Conservation (phyloP, 2,329 filamentous ascomycete genomes). For the Phialocephala subalpina region DNA sequence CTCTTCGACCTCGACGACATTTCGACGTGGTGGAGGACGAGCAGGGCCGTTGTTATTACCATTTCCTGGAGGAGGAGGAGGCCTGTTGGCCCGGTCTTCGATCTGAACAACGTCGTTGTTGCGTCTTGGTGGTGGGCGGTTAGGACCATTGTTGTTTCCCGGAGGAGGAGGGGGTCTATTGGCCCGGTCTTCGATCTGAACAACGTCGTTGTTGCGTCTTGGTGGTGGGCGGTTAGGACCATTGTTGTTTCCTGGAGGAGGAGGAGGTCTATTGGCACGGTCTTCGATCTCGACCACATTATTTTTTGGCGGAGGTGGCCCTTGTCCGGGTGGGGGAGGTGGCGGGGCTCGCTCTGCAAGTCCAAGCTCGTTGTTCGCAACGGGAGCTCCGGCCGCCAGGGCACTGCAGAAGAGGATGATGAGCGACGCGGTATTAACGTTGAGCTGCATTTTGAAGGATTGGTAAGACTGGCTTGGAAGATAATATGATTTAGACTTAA, state of each 20-base stretch:
- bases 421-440: conserved; percentile 12
- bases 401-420: conserved; percentile 15
- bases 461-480: conserved; percentile 5
- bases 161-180: conserved; percentile 7
- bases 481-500: conserved; percentile 6
- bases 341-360: conserved; percentile 11
- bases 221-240: conserved; percentile 5
- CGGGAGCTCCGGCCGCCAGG: conserved; percentile 11
- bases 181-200: neutral
- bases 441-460: conserved; percentile 19
- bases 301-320: neutral
- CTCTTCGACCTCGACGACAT: neutral
- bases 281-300: conserved; percentile 9
- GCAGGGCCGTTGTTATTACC: neutral
- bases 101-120: neutral
- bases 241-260: conserved; percentile 2
- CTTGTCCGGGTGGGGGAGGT: conserved; percentile 3
- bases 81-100: neutral
- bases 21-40: neutral
- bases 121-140: conserved; percentile 1
- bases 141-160: neutral
- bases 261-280: conserved; percentile 1
- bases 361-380: conserved; percentile 11
- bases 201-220: neutral
- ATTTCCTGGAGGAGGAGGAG: conserved; percentile 5